phyloP scores from a whole-genome alignment of 306 rosid species.

The Myrica gale region DNA sequence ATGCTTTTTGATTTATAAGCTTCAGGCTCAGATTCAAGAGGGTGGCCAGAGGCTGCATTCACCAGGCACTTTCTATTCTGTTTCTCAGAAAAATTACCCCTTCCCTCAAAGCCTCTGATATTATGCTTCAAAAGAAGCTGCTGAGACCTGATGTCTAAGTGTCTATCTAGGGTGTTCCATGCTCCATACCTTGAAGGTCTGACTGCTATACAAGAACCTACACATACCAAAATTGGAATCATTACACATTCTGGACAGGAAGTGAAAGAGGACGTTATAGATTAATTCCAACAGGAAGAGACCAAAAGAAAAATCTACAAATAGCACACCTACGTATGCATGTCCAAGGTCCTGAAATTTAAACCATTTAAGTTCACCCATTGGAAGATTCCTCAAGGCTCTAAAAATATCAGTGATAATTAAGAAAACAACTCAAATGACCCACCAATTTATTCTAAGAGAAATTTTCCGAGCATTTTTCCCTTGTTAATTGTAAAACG shows the following conservation, averaged over 20 bases:
- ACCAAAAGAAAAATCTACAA: neutral
- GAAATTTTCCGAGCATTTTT: neutral
- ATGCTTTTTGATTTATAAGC: slow-evolving; percentile 45
- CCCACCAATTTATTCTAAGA: neutral
- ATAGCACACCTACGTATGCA: no score
- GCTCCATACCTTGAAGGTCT: slow-evolving; percentile 41
- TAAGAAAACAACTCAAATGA: neutral
- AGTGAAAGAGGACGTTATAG: neutral
- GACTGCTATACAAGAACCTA: slow-evolving; percentile 40
- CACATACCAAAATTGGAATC: slow-evolving; percentile 14
- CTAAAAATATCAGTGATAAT: neutral
- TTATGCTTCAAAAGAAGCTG: slow-evolving; percentile 20
- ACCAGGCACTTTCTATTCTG: slow-evolving; percentile 35
- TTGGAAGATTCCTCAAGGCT: neutral
- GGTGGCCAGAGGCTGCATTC: slow-evolving; percentile 60
- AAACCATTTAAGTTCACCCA: neutral
- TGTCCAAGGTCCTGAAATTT: neutral
- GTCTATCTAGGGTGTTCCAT: slow-evolving; percentile 38
- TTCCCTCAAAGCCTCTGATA: slow-evolving; percentile 31
- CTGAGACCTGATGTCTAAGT: slow-evolving; percentile 31
- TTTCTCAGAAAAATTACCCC: slow-evolving; percentile 27
- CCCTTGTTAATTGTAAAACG: neutral
- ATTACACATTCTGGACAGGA: neutral
- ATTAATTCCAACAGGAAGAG: neutral
- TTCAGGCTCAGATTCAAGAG: slow-evolving; percentile 67